A percentile compares a stretch with the other conserved stretches of the same genome.
phyloP scores from a whole-genome alignment of 2,329 filamentous ascomycete species.

The Phialemoniopsis sp. region DNA sequence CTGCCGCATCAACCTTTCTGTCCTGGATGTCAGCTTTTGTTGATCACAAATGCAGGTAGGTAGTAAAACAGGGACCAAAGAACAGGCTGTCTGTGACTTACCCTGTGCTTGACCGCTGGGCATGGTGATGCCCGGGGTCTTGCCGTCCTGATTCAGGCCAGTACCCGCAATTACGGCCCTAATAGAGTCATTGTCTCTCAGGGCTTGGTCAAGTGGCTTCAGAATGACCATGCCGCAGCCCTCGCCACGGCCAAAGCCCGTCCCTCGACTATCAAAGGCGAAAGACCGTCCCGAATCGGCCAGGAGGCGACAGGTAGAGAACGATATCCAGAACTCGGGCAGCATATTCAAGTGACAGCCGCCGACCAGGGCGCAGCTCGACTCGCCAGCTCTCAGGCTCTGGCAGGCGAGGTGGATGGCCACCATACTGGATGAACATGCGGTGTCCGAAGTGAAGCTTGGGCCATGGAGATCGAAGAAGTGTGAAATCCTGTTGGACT shows the following conservation, averaged over 20 bases:
- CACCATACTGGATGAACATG: slow-evolving; percentile 46
- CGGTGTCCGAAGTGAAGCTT: slow-evolving; percentile 47
- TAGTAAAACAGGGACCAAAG: no score
- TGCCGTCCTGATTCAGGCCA: slow-evolving; percentile 53
- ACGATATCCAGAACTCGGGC: slow-evolving; percentile 41
- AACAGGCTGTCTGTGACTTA: no score
- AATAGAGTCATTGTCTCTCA: slow-evolving; percentile 50
- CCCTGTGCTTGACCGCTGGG: slow-evolving; percentile 47
- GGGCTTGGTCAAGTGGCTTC: slow-evolving; percentile 51
- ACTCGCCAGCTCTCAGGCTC: slow-evolving; percentile 41
- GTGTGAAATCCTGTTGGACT: slow-evolving; percentile 50
- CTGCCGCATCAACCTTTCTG: slow-evolving; percentile 35
- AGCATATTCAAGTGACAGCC: slow-evolving; percentile 42
- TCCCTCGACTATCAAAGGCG: slow-evolving; percentile 45
- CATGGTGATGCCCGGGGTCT: slow-evolving; percentile 50
- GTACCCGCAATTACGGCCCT: slow-evolving; percentile 45
- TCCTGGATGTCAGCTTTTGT: slow-evolving; percentile 8
- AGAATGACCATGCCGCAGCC: slow-evolving; percentile 51
- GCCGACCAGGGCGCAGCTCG: slow-evolving; percentile 39
- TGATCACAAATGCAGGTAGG: no score
- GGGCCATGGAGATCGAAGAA: slow-evolving; percentile 51
- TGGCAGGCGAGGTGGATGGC: slow-evolving; percentile 47
- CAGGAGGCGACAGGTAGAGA: slow-evolving; percentile 41
- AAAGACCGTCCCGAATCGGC: slow-evolving; percentile 47
- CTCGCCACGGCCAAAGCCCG: slow-evolving; percentile 60